Conservation (phyloP, 2,329 filamentous ascomycete genomes). For the Hawksworthiomyces lignivorus region DNA sequence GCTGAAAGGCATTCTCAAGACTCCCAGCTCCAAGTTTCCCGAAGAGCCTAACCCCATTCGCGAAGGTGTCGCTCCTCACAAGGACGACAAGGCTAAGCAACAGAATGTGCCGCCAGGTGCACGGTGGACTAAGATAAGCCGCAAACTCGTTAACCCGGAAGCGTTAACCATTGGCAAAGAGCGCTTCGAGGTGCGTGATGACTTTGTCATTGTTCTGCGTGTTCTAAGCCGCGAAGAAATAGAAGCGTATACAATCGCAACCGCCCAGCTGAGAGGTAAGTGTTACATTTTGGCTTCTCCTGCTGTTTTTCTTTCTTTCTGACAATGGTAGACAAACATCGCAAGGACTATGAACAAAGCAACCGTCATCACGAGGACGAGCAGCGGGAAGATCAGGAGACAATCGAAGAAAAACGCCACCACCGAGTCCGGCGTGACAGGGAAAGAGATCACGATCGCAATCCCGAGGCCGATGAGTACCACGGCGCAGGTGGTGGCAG, state of each 20-base stretch:
- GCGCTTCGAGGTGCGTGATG: constrained; percentile 82
- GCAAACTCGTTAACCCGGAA: constrained; percentile 81
- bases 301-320: background rate
- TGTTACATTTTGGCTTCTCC: constrained; percentile 7
- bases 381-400: constrained; percentile 2
- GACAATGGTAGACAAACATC: too few species aligned
- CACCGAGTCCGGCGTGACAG: constrained; percentile 14
- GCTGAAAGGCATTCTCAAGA: constrained; percentile 81
- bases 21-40: constrained; percentile 74
- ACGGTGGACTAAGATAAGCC: constrained; percentile 88
- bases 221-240: constrained; percentile 87
- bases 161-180: constrained; percentile 82
- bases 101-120: constrained; percentile 66
- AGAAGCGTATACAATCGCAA: constrained; percentile 74
- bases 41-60: constrained; percentile 76
- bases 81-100: constrained; percentile 68
- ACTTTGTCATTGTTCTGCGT: constrained; percentile 86
- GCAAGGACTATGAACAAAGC: too few species aligned
- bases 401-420: constrained; percentile 1
- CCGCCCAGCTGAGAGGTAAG: constrained; percentile 72
- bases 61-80: constrained; percentile 89
- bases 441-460: constrained; percentile 22
- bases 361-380: too few species aligned
- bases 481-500: background rate
- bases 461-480: constrained; percentile 15